Evolutionary conservation across 495 filamentous ascomycete genomes (phyloP), one percentile per base, ranked within the genome.

Genomic region (Lichina pygmaea): DNA sequence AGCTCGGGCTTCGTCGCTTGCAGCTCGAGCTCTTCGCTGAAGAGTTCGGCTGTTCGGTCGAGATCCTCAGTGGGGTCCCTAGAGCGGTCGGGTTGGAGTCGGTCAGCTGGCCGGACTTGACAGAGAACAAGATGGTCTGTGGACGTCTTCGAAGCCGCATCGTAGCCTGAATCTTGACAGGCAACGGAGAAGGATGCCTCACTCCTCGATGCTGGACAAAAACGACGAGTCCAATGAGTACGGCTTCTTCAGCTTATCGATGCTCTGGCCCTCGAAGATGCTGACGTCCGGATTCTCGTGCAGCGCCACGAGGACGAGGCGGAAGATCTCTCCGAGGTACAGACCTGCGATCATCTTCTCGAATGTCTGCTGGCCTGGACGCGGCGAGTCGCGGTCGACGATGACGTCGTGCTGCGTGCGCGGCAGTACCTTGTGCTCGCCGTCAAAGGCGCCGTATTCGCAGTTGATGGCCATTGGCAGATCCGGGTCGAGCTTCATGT

Each of bases 361-460:
- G 48, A 63, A 67, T 9, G 60, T 53, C 51, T 68, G 65, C 34
- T 63, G 59, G 6, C 60, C 63, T 0, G 63, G 65, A 5, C 55
- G 57, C 0, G 58, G 49, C 0, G 64, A 67, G n/a, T 55, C 47
- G 8, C 49, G 12, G 49, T 67, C 64, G 34, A 68, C 56, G 13
- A 55, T 54, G 0, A 45, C 41, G 46, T 68, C 65, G 44, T 72
- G 77, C 44, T 73, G 74, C 17, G 86, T 94, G 33, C 80, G 77
- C 12, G 89, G 91, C 15, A 97, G 75, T 42, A 97, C 78, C 45
- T 79, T 66, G 62, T 86, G 79, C 61, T 97, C 86, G 60, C 94
- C 95, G 62, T 97, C 89, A 57, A 97, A 97, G 44, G 89, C 91
- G 43, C 89, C 89, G 68, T 85, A 97, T 62, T 97, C 89, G 66